Percentiles rank a stretch among this genome's conserved stretches.
phyloP scores from a whole-genome alignment of 768 basidiomycete species.

The Calocera cornea region DNA sequence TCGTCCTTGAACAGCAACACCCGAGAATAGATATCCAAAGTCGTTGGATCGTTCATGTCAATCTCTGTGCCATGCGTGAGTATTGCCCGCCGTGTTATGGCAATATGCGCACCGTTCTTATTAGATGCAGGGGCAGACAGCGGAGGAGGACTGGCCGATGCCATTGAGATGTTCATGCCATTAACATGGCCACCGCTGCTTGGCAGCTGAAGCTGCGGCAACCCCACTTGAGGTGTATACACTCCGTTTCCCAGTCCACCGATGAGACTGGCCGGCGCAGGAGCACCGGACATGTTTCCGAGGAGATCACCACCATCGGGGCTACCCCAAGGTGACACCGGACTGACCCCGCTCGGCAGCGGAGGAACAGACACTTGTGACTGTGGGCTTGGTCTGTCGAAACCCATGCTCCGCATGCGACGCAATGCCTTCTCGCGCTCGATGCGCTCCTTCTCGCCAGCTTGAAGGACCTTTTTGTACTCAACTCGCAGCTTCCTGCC shows the following conservation, averaged over 20 bases:
- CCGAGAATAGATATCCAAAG: conserved; percentile 92
- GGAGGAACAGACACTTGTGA: conserved; percentile 14
- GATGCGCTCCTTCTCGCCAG: conserved; percentile 96
- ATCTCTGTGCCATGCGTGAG: conserved; percentile 45
- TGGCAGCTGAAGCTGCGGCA: neutral
- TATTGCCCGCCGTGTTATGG: neutral
- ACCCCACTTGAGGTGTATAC: neutral
- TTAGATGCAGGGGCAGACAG: conserved; percentile 51
- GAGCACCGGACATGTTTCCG: neutral
- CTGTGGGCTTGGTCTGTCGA: conserved; percentile 54
- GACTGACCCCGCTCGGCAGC: neutral
- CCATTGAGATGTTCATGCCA: neutral
- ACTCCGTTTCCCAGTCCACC: conserved; percentile 1
- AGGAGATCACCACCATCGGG: neutral
- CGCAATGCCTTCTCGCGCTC: conserved; percentile 97
- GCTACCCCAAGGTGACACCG: conserved; percentile 8
- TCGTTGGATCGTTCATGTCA: conserved; percentile 90
- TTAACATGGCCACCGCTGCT: neutral
- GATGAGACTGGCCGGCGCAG: neutral
- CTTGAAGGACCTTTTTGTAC: conserved; percentile 99
- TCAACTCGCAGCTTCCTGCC: conserved; percentile 96
- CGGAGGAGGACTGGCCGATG: conserved; percentile 24
- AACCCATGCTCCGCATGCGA: conserved; percentile 93
- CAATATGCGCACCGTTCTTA: conserved; percentile 24
- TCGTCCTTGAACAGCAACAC: conserved; percentile 96